Evolutionary conservation across 2,329 filamentous ascomycete genomes (phyloP), one percentile per base, ranked within the genome.

Genomic region (Xylariaceae sp.): DNA sequence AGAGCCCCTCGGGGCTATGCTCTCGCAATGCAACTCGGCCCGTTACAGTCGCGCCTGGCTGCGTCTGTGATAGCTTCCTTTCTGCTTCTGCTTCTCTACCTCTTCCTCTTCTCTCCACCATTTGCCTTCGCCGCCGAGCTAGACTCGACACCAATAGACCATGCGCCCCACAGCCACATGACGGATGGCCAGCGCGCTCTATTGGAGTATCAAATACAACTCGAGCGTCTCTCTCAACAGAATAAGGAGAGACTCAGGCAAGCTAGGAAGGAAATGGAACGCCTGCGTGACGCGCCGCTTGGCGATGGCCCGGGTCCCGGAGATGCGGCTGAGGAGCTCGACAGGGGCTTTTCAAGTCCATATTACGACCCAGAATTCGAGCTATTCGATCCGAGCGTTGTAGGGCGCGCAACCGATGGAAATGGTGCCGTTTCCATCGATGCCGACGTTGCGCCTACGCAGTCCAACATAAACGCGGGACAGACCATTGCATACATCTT

Each of bases 21-120:
- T 58, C 60, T 55, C 64, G 68, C 61, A 56, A 81, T 81, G 78
- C 73, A 84, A 68, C 77, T 85, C 67, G 84, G 79, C 66, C 82
- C 80, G 62, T 73, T 88, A 58, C 87, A 88, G 73, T 86, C 83
- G 71, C 85, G 86, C 65, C 80, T 89, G 62, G 80, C 80, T 64
- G 82, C 84, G 61, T 87, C 85, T 49, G 65, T 86, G 46, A 73
- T 79, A 60, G 81, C 83, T 47, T 80, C 82, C 31, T 68, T 81
- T 30, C 63, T 86, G 44, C 66, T 88, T 31, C 60, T 86, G 32
- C 62, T 81, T 36, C 65, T 90, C 39, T 86, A 83, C 63, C 70
- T 86, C 49, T 67, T 80, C 22, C 73, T 87, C 35, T 78, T 78
- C 49, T 76, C 76, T 40, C 77, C 80, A 15, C 74, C 75, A 46